phyloP scores from a whole-genome alignment of 495 filamentous ascomycete genomes.

The Chlorociboria aeruginascens region DNA sequence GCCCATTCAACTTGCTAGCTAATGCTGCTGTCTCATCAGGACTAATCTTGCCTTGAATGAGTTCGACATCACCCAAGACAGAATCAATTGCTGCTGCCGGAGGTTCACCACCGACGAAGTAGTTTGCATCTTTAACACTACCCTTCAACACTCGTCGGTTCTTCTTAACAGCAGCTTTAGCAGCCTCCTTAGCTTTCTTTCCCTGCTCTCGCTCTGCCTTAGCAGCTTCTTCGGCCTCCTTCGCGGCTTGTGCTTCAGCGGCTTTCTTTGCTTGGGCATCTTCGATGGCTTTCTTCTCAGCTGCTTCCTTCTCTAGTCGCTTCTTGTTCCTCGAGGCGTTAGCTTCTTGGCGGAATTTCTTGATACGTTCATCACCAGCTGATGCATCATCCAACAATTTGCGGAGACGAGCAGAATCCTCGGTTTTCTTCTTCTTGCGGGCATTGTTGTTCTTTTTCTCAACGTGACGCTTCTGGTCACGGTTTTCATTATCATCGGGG shows the following conservation, averaged over 20 bases:
- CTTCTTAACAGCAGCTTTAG: constrained; percentile 98
- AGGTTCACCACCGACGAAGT: constrained; percentile 62
- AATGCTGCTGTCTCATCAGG: constrained; percentile 75
- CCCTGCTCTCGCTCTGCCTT: constrained; percentile 68
- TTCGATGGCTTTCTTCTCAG: constrained; percentile 70
- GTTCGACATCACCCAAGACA: constrained; percentile 76
- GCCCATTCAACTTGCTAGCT: constrained; percentile 60
- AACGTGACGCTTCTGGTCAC: constrained; percentile 94
- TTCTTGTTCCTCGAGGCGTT: constrained; percentile 91
- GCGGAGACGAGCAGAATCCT: constrained; percentile 84
- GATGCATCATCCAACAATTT: constrained; percentile 78
- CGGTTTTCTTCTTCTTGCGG: constrained; percentile 97
- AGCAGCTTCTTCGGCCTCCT: constrained; percentile 75
- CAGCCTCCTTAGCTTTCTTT: constrained; percentile 97
- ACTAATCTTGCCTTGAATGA: constrained; percentile 81
- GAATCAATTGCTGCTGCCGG: constrained; percentile 63
- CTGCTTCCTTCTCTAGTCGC: constrained; percentile 80
- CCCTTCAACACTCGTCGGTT: constrained; percentile 91
- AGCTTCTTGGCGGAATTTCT: constrained; percentile 85
- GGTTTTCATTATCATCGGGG: constrained; percentile 95
- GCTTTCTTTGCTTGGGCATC: constrained; percentile 67
- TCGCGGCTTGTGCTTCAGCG: constrained; percentile 61
- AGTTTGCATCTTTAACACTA: constrained; percentile 92
- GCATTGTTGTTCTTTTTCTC: constrained; percentile 97
- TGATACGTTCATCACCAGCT: constrained; percentile 83